A percentile compares a stretch with the other conserved stretches of the same genome.
phyloP scores from a whole-genome alignment of 2,329 filamentous ascomycete genomes.

The Leptosphaerulina australis region DNA sequence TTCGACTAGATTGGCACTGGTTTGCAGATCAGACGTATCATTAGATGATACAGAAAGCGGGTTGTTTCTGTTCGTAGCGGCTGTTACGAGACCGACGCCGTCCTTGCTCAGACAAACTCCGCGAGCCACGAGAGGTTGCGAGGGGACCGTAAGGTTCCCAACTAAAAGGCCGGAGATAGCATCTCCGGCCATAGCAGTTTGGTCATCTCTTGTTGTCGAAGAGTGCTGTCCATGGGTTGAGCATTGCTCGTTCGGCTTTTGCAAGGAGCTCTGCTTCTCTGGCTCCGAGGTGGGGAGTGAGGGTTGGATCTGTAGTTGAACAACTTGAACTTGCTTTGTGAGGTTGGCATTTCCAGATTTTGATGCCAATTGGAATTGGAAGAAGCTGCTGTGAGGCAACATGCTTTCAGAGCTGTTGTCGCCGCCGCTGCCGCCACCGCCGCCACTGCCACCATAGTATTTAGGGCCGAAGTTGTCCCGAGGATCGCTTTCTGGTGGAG shows the following conservation, averaged over 20 bases:
- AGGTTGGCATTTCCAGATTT: not conserved
- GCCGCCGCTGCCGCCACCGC: constrained; percentile 19
- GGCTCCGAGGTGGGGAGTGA: constrained; percentile 8
- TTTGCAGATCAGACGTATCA: constrained; percentile 12
- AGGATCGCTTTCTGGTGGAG: constrained; percentile 29
- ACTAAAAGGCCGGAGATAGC: constrained; percentile 34
- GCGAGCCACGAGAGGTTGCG: constrained; percentile 20
- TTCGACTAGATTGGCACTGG: constrained; percentile 7
- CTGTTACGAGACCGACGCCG: constrained; percentile 9
- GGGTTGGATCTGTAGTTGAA: not conserved
- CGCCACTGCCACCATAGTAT: constrained; percentile 25
- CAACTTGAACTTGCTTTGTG: constrained; percentile 4
- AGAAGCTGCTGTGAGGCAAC: constrained; percentile 31
- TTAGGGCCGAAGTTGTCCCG: constrained; percentile 25
- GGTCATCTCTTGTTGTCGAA: constrained; percentile 31
- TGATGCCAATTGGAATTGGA: constrained; percentile 41
- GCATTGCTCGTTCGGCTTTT: constrained; percentile 3
- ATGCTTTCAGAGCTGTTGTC: constrained; percentile 7
- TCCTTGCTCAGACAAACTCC: constrained; percentile 14
- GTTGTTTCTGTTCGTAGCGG: constrained; percentile 4
- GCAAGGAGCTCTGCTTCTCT: constrained; percentile 16
- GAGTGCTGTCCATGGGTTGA: constrained; percentile 20
- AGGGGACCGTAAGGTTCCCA: constrained; percentile 9
- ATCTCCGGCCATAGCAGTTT: constrained; percentile 42
- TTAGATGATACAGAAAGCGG: not conserved